phyloP scores from a whole-genome alignment of 306 rosid genomes.

The Quercus agrifolia region DNA sequence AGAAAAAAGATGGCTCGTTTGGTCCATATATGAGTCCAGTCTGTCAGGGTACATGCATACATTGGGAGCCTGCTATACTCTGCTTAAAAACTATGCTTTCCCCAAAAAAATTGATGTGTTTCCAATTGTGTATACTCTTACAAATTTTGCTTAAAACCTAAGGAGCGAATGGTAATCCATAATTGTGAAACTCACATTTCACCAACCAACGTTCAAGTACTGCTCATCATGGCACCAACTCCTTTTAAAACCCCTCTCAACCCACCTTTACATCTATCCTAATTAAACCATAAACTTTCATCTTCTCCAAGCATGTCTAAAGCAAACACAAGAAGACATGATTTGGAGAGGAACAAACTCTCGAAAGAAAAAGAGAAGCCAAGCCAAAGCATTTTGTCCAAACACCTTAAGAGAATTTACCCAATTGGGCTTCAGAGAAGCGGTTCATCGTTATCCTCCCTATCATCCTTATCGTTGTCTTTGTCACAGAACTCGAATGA shows the following conservation, averaged over 20 bases:
- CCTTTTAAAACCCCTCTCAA: slow-evolving; percentile 20
- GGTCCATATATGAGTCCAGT: no score
- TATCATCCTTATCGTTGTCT: slow-evolving; percentile 72
- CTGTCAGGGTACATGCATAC: no score
- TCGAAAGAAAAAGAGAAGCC: slow-evolving; percentile 52
- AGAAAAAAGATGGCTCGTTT: no score
- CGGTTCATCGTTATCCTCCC: slow-evolving; percentile 57
- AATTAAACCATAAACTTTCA: neutral
- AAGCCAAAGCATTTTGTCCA: slow-evolving; percentile 47
- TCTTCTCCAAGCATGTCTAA: slow-evolving; percentile 48
- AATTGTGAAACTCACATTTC: slow-evolving; percentile 63
- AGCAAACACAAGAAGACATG: slow-evolving; percentile 54
- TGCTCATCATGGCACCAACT: neutral
- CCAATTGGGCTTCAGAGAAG: slow-evolving; percentile 90
- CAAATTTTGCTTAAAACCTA: slow-evolving; percentile 64
- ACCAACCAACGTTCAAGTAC: slow-evolving; percentile 55
- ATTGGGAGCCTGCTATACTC: no score
- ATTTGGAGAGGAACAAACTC: slow-evolving; percentile 49
- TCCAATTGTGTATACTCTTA: slow-evolving; percentile 5
- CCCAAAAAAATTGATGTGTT: neutral
- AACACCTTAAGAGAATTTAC: slow-evolving; percentile 75
- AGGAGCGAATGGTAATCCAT: slow-evolving; percentile 42
- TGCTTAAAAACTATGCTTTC: no score
- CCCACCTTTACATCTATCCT: slow-evolving; percentile 1
- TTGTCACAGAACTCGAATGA: slow-evolving; percentile 89